A percentile compares a stretch with the other conserved stretches of the same genome.
These are phyloP conservation scores for Hansfordia pulvinata DNA, from an alignment of 2,329 filamentous ascomycete species.

Conservation along the genomic window DNA sequence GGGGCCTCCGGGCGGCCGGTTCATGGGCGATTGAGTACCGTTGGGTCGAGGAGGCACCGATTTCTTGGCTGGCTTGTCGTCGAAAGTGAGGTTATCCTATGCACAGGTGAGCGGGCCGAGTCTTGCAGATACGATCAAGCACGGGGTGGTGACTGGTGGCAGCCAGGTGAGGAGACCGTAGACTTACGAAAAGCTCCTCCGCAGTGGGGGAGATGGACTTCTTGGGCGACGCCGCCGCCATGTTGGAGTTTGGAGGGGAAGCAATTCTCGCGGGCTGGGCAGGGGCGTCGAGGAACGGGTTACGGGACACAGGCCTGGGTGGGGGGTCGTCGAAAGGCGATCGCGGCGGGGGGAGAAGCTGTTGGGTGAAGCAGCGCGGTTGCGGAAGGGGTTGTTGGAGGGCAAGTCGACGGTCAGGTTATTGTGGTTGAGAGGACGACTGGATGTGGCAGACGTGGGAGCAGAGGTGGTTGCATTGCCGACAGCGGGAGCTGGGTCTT, in stretches of 20 bases:
- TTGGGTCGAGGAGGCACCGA: slow-evolving; percentile 15
- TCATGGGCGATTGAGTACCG: slow-evolving; percentile 17
- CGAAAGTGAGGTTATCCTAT: slow-evolving; percentile 54
- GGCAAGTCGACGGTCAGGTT: slow-evolving; percentile 54
- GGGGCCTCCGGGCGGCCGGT: slow-evolving; percentile 24
- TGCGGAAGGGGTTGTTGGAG: slow-evolving; percentile 74
- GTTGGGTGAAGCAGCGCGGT: slow-evolving; percentile 51
- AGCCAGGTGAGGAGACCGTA: slow-evolving; percentile 1
- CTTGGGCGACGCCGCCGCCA: no score
- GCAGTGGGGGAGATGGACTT: slow-evolving; percentile 42
- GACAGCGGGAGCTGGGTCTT: no score
- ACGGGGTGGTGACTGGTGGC: slow-evolving; percentile 1
- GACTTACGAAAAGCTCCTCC: slow-evolving; percentile 67
- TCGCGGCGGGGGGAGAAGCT: slow-evolving; percentile 25
- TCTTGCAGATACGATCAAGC: no score
- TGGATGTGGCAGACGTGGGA: no score
- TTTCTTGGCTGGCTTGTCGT: slow-evolving; percentile 32
- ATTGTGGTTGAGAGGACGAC: slow-evolving; percentile 26
- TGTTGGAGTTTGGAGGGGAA: no score
- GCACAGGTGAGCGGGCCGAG: no score
- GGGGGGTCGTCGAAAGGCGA: slow-evolving; percentile 48
- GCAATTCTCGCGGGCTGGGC: no score
- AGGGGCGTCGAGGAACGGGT: slow-evolving; percentile 58
- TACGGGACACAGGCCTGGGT: slow-evolving; percentile 53
- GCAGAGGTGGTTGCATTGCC: no score